These are phyloP conservation scores for Pestalotiopsis sp. DNA, from an alignment of 2,329 filamentous ascomycete genomes.

Conservation along the genomic window DNA sequence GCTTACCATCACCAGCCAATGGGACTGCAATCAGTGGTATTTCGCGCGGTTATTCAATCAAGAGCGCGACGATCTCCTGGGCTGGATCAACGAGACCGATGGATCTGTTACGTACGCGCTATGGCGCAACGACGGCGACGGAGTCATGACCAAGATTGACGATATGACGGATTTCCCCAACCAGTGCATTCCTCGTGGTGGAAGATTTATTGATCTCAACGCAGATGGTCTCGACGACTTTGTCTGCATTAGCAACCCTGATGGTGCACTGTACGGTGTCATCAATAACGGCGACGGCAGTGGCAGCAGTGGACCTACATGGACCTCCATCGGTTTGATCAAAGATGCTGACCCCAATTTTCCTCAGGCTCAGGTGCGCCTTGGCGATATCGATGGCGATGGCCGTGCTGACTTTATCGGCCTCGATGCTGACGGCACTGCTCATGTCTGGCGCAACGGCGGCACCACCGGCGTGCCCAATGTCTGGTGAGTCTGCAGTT, in stretches of 20 bases:
- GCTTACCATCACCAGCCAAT: slow-evolving; percentile 15
- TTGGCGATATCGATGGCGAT: slow-evolving; percentile 35
- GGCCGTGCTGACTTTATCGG: slow-evolving; percentile 37
- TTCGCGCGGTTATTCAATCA: slow-evolving; percentile 23
- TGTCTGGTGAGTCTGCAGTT: slow-evolving; percentile 27
- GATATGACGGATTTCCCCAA: slow-evolving; percentile 14
- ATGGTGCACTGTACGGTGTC: slow-evolving; percentile 16
- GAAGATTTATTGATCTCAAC: neutral
- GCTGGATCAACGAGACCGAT: slow-evolving; percentile 30
- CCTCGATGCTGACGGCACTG: slow-evolving; percentile 25
- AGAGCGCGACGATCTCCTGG: slow-evolving; percentile 24
- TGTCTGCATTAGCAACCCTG: slow-evolving; percentile 27
- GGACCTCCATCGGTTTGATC: slow-evolving; percentile 24
- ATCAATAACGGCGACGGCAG: slow-evolving; percentile 26
- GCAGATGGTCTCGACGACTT: slow-evolving; percentile 29
- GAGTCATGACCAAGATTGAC: slow-evolving; percentile 18
- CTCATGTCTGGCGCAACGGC: slow-evolving; percentile 34
- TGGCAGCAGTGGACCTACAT: slow-evolving; percentile 19
- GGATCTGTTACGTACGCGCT: slow-evolving; percentile 18
- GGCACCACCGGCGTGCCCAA: slow-evolving; percentile 27
- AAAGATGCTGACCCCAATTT: slow-evolving; percentile 14
- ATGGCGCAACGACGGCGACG: slow-evolving; percentile 12
- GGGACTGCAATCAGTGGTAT: slow-evolving; percentile 21
- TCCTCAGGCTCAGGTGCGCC: slow-evolving; percentile 21
- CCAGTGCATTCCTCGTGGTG: slow-evolving; percentile 15